A percentile compares a stretch with the other conserved stretches of the same genome.
Evolutionary conservation across 2,329 filamentous ascomycete genomes (phyloP).

Genomic region (Aphanoascus verrucosus): DNA sequence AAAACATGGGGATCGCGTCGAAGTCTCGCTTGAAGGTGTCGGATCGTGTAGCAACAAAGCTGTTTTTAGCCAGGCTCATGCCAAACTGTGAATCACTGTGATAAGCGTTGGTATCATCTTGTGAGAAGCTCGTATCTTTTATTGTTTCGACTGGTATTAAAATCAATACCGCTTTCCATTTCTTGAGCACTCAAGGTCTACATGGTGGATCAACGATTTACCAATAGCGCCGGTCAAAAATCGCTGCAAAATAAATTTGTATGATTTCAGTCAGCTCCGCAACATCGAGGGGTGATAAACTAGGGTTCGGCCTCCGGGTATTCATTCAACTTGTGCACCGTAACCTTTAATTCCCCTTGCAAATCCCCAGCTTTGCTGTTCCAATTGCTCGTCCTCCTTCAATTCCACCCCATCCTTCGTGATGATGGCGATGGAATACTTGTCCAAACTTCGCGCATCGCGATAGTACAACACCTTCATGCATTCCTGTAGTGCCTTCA

Average conservation of each 20-base stretch:
- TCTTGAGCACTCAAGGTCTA: background rate
- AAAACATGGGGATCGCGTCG: conserved; percentile 58
- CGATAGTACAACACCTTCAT: conserved; percentile 99
- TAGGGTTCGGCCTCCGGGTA: background rate
- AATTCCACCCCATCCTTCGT: conserved; percentile 82
- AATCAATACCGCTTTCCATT: background rate
- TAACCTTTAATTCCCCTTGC: conserved; percentile 91
- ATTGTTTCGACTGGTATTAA: background rate
- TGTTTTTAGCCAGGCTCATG: conserved; percentile 32
- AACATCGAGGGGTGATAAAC: background rate
- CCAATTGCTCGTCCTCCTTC: conserved; percentile 73
- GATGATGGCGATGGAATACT: conserved; percentile 82
- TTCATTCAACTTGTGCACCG: conserved; percentile 61
- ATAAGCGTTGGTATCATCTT: background rate
- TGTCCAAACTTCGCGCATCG: conserved; percentile 83
- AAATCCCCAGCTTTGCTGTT: conserved; percentile 96
- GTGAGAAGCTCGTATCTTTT: background rate
- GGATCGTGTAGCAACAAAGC: conserved; percentile 44
- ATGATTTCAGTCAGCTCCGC: background rate
- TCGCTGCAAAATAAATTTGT: background rate
- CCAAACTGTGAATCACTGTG: conserved; percentile 28
- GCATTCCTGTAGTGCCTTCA: conserved; percentile 75
- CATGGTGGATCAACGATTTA: background rate
- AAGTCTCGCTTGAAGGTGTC: conserved; percentile 56
- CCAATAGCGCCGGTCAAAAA: background rate